Evolutionary conservation across 2,329 filamentous ascomycete genomes (phyloP).

Genomic region (Chaetomium sp.): DNA sequence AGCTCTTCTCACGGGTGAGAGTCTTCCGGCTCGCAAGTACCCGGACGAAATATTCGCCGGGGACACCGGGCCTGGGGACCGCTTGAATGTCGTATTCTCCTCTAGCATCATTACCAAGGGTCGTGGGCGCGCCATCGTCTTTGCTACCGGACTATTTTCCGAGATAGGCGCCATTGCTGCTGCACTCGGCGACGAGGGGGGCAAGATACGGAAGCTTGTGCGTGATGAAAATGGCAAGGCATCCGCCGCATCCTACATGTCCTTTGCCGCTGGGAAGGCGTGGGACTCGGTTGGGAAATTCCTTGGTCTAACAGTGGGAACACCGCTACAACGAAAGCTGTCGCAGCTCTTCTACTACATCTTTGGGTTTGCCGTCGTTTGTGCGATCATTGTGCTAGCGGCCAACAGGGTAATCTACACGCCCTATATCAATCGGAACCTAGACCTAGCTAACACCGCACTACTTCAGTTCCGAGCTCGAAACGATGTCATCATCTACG

Average conservation of each 20-base stretch:
- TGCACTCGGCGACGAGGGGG: slow-evolving; percentile 55
- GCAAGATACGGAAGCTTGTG: slow-evolving; percentile 45
- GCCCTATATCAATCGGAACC: neutral
- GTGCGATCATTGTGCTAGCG: slow-evolving; percentile 47
- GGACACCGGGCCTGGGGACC: slow-evolving; percentile 63
- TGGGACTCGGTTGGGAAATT: slow-evolving; percentile 38
- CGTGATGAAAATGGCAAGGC: slow-evolving; percentile 50
- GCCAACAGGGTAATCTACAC: slow-evolving; percentile 38
- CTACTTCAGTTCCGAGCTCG: slow-evolving; percentile 43
- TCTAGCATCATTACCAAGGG: slow-evolving; percentile 73
- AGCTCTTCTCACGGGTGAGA: slow-evolving; percentile 73
- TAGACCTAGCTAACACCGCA: neutral
- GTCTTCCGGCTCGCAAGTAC: slow-evolving; percentile 67
- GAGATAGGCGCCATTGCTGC: slow-evolving; percentile 60
- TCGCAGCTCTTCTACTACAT: slow-evolving; percentile 68
- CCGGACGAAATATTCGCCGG: slow-evolving; percentile 54
- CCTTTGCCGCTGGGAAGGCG: slow-evolving; percentile 32
- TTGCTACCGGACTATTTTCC: slow-evolving; percentile 64
- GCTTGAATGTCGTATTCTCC: slow-evolving; percentile 61
- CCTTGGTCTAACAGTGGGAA: slow-evolving; percentile 57
- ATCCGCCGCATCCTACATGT: slow-evolving; percentile 43
- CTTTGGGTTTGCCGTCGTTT: slow-evolving; percentile 57
- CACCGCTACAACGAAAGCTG: slow-evolving; percentile 67
- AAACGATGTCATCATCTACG: slow-evolving; percentile 53
- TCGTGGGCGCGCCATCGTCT: slow-evolving; percentile 68